Percentiles rank a stretch among this genome's conserved stretches.
phyloP scores from a whole-genome alignment of 441 rosid genomes.

The Manihot esculenta region DNA sequence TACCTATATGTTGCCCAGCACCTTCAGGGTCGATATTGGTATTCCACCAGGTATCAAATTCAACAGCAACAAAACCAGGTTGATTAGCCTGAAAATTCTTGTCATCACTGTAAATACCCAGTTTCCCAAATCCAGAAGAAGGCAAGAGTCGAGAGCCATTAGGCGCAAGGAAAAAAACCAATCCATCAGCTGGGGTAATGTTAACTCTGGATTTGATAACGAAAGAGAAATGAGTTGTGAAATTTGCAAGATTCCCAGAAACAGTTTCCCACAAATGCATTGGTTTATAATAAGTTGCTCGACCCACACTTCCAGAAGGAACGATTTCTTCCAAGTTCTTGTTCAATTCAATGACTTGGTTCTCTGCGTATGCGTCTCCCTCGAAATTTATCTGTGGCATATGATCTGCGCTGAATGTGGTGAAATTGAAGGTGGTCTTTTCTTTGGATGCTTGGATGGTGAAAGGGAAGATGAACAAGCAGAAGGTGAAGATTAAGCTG shows the following conservation, averaged over 20 bases:
- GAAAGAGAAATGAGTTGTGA: constrained; percentile 30
- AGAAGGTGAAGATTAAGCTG: too few relatives aligned
- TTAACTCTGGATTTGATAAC: constrained; percentile 7
- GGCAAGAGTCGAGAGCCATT: neutral
- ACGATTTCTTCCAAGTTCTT: too few relatives aligned
- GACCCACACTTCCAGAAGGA: neutral
- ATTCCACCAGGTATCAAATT: constrained; percentile 25
- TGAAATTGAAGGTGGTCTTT: too few relatives aligned
- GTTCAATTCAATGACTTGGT: neutral
- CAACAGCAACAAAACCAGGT: constrained; percentile 31
- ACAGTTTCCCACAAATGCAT: constrained; percentile 29
- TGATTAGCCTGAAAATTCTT: too few relatives aligned
- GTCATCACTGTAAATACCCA: too few relatives aligned
- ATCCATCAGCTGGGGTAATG: constrained; percentile 11
- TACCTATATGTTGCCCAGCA: constrained; percentile 24
- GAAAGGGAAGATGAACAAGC: too few relatives aligned
- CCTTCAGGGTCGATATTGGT: neutral
- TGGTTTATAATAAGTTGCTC: neutral
- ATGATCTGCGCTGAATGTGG: too few relatives aligned
- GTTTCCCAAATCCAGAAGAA: neutral
- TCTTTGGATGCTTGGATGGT: too few relatives aligned
- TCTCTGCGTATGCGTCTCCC: neutral
- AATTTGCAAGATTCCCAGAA: constrained; percentile 17
- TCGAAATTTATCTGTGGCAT: neutral
- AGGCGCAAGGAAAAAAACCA: constrained; percentile 32